Conservation (phyloP, 1,139 yeast species). For the Yamadazyma spencermartinsiae region DNA sequence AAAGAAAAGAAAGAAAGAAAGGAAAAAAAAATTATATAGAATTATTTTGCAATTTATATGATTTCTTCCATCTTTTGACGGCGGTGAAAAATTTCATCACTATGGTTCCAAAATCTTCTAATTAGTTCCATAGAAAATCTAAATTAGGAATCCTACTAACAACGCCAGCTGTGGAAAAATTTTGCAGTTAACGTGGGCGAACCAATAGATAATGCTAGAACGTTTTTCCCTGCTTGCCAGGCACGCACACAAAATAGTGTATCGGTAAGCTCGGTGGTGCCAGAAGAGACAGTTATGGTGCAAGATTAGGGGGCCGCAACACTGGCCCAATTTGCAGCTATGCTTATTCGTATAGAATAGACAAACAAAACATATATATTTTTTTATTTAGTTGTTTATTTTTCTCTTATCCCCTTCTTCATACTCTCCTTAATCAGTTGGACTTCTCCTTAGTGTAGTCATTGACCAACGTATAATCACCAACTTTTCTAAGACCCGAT, state of each 20-base stretch:
- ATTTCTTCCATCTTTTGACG: background rate
- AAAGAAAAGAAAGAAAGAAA: conserved; percentile 2
- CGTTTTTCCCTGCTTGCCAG: no score
- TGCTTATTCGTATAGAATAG: background rate
- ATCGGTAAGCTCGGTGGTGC: background rate
- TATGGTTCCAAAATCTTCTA: conserved; percentile 3
- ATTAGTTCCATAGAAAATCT: conserved; percentile 2
- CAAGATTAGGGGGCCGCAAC: background rate
- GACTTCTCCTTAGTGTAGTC: conserved; percentile 32
- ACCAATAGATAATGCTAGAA: conserved; percentile 4
- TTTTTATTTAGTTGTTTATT: background rate
- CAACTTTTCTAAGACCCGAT: conserved; percentile 39
- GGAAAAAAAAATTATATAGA: conserved; percentile 1
- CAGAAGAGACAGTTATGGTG: background rate
- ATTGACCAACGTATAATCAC: conserved; percentile 33
- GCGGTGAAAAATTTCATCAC: conserved; percentile 1
- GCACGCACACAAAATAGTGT: no score
- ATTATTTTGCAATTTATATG: conserved; percentile 1
- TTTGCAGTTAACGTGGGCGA: background rate
- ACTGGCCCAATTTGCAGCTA: background rate
- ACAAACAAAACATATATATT: background rate
- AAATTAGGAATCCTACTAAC: background rate
- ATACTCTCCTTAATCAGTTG: background rate
- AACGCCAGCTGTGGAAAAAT: background rate
- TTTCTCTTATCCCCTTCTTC: no score